Evolutionary conservation across 495 filamentous ascomycete genomes (phyloP), one percentile per base, ranked within the genome.

Genomic region (Daldinia bambusicola): DNA sequence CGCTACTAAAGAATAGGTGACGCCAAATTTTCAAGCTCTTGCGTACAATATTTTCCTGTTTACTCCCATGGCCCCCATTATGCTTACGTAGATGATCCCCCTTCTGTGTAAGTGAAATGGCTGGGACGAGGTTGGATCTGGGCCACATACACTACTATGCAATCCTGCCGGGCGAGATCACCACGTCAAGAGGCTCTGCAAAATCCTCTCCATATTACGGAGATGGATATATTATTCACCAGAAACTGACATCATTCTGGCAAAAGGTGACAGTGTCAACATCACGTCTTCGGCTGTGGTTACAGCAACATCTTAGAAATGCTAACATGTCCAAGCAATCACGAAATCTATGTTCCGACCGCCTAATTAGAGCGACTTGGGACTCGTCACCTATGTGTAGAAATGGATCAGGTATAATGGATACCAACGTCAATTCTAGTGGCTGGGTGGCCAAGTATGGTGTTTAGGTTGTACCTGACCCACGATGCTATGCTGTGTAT

Each of bases 201-300:
- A 56, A 56, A 72, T 72, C 69, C 60, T 71, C 58, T 53, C 41
- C 63, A 50, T 45, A 53, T 59, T 58, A 61, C 63, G 59, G 43
- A 8, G 18, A 45, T 48, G 41, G 16, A 5, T 7, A 45, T 45
- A 45, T 18, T 7, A 9, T 9, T 48, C 43, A 51, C 43, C 20
- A 48, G 20, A 22, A 22, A 16, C 43, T 48, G 16, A 48, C 20
- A 48, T 48, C n/a, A 22, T 48, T 18, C 10, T 20, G 16, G 16
- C 20, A 16, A 2, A 8, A 48, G n/a, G 43, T 48, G 16, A 48
- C 16, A 12, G 43, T 48, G 43, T 16, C 18, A 48, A 48, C 9
- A 48, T 22, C 43, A 4, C 6, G 20, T 48, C 43, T 22, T 22
- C 16, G 0, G 16, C 16, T n/a, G 16, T 48, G 7, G 20, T 20